A percentile compares a stretch with the other conserved stretches of the same genome.
These are phyloP conservation scores for Cenococcum geophilum DNA, from an alignment of 495 filamentous ascomycete genomes.

Conservation along the genomic window DNA sequence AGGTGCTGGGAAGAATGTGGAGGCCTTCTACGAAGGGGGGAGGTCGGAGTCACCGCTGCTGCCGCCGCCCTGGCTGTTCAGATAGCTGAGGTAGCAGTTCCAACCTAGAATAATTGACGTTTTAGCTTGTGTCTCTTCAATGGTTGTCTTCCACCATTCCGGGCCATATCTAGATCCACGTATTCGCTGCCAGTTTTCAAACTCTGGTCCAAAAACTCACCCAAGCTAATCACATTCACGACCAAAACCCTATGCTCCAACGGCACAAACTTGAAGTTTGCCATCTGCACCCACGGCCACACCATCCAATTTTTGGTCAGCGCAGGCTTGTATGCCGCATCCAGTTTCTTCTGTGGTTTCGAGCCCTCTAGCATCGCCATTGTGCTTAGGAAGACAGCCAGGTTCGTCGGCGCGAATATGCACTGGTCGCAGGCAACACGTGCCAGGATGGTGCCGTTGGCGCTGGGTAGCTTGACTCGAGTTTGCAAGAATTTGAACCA, in stretches of 20 bases:
- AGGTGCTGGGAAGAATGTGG: not conserved
- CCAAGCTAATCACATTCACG: constrained; percentile 76
- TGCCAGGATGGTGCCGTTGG: constrained; percentile 65
- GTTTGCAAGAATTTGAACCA: constrained; percentile 82
- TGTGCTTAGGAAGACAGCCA: constrained; percentile 72
- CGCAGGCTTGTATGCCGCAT: constrained; percentile 58
- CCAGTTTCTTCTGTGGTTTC: constrained; percentile 63
- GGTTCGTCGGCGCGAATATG: constrained; percentile 77
- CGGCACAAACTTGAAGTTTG: constrained; percentile 88
- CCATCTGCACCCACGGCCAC: constrained; percentile 85
- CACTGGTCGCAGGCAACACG: constrained; percentile 79
- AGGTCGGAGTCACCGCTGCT: not conserved
- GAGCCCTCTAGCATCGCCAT: constrained; percentile 86
- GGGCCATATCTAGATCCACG: no score
- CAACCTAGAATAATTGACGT: constrained; percentile 55
- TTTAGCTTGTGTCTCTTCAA: not conserved
- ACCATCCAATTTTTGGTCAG: constrained; percentile 83
- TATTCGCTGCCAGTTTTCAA: no score
- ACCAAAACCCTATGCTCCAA: constrained; percentile 78
- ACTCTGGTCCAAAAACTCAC: constrained; percentile 41
- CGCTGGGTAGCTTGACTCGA: constrained; percentile 55
- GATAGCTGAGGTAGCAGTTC: constrained; percentile 90
- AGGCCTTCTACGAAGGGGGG: not conserved
- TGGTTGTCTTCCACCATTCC: not conserved
- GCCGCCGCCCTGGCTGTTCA: constrained; percentile 51